These are phyloP conservation scores for Alternaria tenuissima DNA, from an alignment of 2,329 filamentous ascomycete genomes.

Conservation along the genomic window DNA sequence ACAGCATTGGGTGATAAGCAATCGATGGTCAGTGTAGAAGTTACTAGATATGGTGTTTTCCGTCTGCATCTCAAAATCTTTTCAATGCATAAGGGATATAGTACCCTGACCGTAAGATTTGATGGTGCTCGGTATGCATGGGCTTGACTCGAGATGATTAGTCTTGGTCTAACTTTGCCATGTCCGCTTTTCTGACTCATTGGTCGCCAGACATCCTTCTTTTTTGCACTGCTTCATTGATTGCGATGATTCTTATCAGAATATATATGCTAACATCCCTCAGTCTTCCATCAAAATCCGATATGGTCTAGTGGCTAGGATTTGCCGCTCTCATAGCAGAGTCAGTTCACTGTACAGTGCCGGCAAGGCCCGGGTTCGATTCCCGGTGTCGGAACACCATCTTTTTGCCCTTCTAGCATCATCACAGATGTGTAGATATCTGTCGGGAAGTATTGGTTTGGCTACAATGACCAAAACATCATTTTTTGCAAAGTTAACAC, in stretches of 20 bases:
- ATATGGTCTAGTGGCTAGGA: conserved; percentile 46
- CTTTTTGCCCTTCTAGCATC: conserved; percentile 5
- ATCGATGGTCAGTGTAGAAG: no score
- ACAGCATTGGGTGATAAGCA: no score
- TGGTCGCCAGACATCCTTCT: background rate
- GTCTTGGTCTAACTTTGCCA: background rate
- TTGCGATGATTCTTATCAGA: no score
- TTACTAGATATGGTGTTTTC: no score
- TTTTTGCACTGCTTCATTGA: background rate
- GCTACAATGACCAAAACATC: background rate
- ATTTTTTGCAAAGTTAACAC: background rate
- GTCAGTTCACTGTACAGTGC: conserved; percentile 32
- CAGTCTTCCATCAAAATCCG: conserved; percentile 13
- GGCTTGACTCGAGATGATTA: background rate
- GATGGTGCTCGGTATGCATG: background rate
- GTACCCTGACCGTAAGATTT: background rate
- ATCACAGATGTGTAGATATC: background rate
- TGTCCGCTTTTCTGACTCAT: background rate
- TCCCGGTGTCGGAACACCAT: conserved; percentile 45
- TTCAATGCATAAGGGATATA: background rate
- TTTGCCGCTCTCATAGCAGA: conserved; percentile 46
- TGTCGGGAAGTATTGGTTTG: background rate
- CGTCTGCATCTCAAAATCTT: background rate
- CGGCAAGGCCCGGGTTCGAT: conserved; percentile 49
- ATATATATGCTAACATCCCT: no score